Percentiles rank a stretch among this genome's conserved stretches.
phyloP scores from a whole-genome alignment of 2,329 filamentous ascomycete species.

The Arthrobotrys conoides region DNA sequence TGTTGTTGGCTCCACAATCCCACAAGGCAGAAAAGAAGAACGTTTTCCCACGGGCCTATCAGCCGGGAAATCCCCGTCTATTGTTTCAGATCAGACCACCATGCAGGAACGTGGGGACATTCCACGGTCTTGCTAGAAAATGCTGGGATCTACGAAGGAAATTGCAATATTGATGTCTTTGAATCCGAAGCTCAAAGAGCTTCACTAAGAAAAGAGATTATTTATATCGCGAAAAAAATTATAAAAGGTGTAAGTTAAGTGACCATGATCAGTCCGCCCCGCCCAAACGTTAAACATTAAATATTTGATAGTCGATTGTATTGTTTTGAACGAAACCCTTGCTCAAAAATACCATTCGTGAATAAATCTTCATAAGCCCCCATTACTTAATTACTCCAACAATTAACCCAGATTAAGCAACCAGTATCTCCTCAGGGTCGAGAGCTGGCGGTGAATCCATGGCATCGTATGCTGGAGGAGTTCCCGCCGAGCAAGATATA shows the following conservation, averaged over 20 bases:
- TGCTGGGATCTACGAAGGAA: not conserved
- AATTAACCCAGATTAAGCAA: not conserved
- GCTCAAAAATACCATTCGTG: not conserved
- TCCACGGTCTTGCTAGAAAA: not conserved
- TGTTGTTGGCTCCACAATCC: constrained; percentile 35
- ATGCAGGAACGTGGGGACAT: constrained; percentile 12
- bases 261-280: not conserved
- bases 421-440: not conserved
- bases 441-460: constrained; percentile 13
- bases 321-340: not conserved
- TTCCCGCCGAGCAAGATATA: not conserved
- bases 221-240: not conserved
- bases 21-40: not conserved
- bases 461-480: constrained; percentile 39
- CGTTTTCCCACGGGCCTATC: constrained; percentile 38
- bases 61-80: constrained; percentile 41
- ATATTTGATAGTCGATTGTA: not conserved
- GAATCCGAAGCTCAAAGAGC: constrained; percentile 7
- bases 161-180: not conserved
- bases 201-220: constrained; percentile 1
- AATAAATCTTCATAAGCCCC: not conserved
- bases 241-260: not conserved
- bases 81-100: constrained; percentile 44
- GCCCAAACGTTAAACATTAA: not conserved
- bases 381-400: constrained; percentile 9